Evolutionary conservation across 495 filamentous ascomycete genomes (phyloP).

Genomic region (Xylaria castorea): DNA sequence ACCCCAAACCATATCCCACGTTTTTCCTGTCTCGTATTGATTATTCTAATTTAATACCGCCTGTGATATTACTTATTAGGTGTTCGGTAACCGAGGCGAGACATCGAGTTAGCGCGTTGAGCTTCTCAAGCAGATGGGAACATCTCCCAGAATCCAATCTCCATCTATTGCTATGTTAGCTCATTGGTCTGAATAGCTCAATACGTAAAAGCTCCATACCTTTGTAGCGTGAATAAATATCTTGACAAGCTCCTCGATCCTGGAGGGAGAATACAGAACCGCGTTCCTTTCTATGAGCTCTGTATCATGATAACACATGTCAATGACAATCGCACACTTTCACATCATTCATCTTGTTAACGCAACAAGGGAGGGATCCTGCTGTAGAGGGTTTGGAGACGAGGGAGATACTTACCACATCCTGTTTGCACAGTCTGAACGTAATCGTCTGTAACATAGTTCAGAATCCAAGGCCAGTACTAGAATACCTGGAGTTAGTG

Average conservation of each 20-base stretch:
- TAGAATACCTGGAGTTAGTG: slow-evolving; percentile 11
- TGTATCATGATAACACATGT: slow-evolving; percentile 37
- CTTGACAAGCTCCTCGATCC: slow-evolving; percentile 79
- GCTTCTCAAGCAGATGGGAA: slow-evolving; percentile 38
- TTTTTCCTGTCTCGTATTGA: background rate
- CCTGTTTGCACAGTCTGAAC: slow-evolving; percentile 69
- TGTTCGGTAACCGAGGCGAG: background rate
- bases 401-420: slow-evolving; percentile 57
- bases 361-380: background rate
- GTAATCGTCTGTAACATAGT: slow-evolving; percentile 83
- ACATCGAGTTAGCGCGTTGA: background rate
- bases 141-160: slow-evolving; percentile 91
- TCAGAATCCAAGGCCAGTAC: slow-evolving; percentile 93
- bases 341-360: background rate
- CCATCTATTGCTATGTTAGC: slow-evolving; percentile 64
- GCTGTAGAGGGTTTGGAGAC: background rate
- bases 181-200: background rate
- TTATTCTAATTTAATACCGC: background rate
- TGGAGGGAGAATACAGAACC: slow-evolving; percentile 68
- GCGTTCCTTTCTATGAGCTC: slow-evolving; percentile 76
- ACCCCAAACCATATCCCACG: background rate
- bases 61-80: background rate
- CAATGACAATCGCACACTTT: slow-evolving; percentile 35
- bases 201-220: slow-evolving; percentile 48
- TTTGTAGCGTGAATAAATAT: slow-evolving; percentile 88